Base-by-base conservation (phyloP, 1,284 basidiomycete genomes). In the Trichosporon faecale region DNA sequence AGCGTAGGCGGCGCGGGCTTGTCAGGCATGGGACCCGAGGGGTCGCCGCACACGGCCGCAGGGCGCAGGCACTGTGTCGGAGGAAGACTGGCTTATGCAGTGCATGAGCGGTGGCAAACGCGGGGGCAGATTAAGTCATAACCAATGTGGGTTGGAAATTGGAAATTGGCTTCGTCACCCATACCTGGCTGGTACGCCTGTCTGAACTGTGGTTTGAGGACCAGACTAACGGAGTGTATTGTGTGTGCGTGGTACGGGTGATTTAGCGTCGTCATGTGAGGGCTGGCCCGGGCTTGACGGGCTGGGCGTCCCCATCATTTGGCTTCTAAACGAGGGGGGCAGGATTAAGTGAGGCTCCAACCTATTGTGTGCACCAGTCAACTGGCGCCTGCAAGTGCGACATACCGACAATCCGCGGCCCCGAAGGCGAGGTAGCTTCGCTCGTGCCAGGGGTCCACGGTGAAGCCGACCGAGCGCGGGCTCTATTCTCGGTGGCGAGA, bases 51-150 rank as follows among this genome's bases (percentile, higher is more conserved):
- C 57, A 18, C 29, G 55, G 25, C 57, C 14, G 57, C 27, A 18
- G 14, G 29, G 57, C n/a, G 57, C 9, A 60, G 29, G 57, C 57
- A 60, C 29, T 18, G 27, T 5, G 29, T 14, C 57, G 16, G 57
- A 60, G 57, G 57, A 16, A n/a, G 57, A 18, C 57, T 31, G 57
- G 57, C 57, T 60, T 16, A 60, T n/a, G 57, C 57, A 60, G 27
- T 31, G 27, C 29, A 60, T 3, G 21, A 6, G 14, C 57, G 57
- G 57, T 60, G 57, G 57, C 57, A 60, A 60, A 60, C 35, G 57
- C 57, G 57, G 57, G 18, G 18, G 57, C 57, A 60, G 57, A 60
- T 31, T 7, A 14, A 31, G 29, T 18, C 27, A 60, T 60, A 60
- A 31, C 57, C 27, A 29, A 60, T 60, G 57, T 29, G 29, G 57